phyloP scores from a whole-genome alignment of 129 eudicot genomes.

The Flaveria bidentis region DNA sequence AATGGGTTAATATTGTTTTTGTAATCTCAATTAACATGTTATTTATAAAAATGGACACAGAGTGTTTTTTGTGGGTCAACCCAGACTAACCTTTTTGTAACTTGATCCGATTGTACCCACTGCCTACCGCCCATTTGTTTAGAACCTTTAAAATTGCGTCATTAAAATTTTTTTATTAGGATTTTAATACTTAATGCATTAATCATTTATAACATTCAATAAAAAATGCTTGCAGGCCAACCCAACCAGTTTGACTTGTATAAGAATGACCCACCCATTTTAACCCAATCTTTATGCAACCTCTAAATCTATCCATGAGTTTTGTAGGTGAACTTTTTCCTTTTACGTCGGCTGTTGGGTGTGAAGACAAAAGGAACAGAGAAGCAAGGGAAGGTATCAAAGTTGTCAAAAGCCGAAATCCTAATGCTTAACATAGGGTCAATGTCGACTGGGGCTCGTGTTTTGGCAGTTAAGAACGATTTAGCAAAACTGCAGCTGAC shows the following conservation, averaged over 20 bases:
- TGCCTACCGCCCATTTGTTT: neutral
- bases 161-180: neutral
- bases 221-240: neutral
- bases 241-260: too few relatives aligned
- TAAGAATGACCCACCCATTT: too few relatives aligned
- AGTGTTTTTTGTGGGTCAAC: neutral
- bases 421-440: conserved; percentile 97
- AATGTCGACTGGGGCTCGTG: conserved; percentile 97
- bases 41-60: neutral
- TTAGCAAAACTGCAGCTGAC: conserved; percentile 90
- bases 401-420: conserved; percentile 76
- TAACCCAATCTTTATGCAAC: neutral
- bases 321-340: conserved; percentile 82
- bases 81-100: neutral
- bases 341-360: conserved; percentile 82
- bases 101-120: neutral
- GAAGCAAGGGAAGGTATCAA: conserved; percentile 87
- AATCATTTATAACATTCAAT: too few relatives aligned
- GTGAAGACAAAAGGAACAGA: conserved; percentile 95
- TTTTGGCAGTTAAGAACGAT: conserved; percentile 84
- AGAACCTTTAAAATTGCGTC: neutral
- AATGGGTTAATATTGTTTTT: neutral
- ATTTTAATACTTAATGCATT: neutral
- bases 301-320: neutral
- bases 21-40: neutral